Evolutionary conservation across 148 eudicot genomes (phyloP).

Genomic region (Rhododendron williamsianum): DNA sequence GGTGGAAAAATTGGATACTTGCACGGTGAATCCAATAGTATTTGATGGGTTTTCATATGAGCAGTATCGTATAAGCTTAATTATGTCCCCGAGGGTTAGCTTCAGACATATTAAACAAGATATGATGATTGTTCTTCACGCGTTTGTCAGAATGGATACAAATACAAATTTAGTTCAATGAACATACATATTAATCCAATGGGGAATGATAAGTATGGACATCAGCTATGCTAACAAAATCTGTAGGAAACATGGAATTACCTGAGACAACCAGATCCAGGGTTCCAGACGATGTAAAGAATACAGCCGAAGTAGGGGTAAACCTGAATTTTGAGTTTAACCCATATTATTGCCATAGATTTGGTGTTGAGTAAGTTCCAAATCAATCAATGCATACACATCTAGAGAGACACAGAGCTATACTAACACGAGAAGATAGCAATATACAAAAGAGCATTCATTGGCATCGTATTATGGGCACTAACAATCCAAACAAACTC

Average conservation of each 20-base stretch:
- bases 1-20: not conserved
- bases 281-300: not conserved
- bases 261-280: not conserved
- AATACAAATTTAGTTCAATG: not conserved
- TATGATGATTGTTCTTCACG: not conserved
- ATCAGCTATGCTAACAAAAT: not conserved
- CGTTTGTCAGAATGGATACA: not conserved
- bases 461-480: not conserved
- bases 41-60: not conserved
- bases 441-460: not conserved
- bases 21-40: not conserved
- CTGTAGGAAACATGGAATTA: not conserved
- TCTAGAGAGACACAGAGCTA: not conserved
- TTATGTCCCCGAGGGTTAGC: not conserved
- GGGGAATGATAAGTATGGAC: not conserved
- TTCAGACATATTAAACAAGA: not conserved
- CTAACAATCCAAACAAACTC: not conserved
- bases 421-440: not conserved
- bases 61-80: not conserved
- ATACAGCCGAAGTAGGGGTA: rapidly evolving
- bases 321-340: not conserved
- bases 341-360: not conserved
- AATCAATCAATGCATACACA: not conserved
- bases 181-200: not conserved
- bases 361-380: not conserved